Conservation (phyloP, 352 stramenopile genomes). For the Peronosclerospora sorghi region DNA sequence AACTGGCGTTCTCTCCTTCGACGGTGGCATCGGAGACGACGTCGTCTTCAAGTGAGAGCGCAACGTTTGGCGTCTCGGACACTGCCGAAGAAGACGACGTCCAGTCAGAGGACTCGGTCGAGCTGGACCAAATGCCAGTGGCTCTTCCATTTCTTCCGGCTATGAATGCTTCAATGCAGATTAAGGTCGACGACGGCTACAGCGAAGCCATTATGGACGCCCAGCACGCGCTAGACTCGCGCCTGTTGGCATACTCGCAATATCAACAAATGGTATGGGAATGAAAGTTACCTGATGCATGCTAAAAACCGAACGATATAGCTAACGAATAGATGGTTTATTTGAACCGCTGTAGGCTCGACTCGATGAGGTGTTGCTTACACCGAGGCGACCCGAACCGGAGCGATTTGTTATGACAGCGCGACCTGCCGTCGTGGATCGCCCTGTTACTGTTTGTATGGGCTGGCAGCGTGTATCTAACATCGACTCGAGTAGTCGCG, state of each 20-base stretch:
- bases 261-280: conserved; percentile 63
- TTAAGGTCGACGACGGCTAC: conserved; percentile 75
- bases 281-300: background rate
- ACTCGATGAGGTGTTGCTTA: conserved; percentile 52
- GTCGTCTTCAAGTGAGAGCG: conserved; percentile 18
- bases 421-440: conserved; percentile 53
- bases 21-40: conserved; percentile 12
- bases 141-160: conserved; percentile 57
- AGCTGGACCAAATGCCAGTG: conserved; percentile 37
- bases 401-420: conserved; percentile 46
- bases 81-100: conserved; percentile 10
- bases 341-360: conserved; percentile 22
- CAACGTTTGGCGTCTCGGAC: conserved; percentile 25
- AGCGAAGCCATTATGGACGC: conserved; percentile 62
- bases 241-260: conserved; percentile 71
- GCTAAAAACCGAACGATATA: background rate
- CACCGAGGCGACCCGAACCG: conserved; percentile 33
- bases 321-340: background rate
- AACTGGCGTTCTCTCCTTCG: conserved; percentile 12
- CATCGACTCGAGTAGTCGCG: conserved; percentile 59
- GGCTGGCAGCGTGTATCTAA: conserved; percentile 73
- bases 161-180: conserved; percentile 77
- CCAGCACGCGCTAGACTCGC: conserved; percentile 65
- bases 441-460: conserved; percentile 76
- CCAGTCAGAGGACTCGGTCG: conserved; percentile 28